Evolutionary conservation across 768 basidiomycete genomes (phyloP).

Genomic region (Leccinum truebloodii): DNA sequence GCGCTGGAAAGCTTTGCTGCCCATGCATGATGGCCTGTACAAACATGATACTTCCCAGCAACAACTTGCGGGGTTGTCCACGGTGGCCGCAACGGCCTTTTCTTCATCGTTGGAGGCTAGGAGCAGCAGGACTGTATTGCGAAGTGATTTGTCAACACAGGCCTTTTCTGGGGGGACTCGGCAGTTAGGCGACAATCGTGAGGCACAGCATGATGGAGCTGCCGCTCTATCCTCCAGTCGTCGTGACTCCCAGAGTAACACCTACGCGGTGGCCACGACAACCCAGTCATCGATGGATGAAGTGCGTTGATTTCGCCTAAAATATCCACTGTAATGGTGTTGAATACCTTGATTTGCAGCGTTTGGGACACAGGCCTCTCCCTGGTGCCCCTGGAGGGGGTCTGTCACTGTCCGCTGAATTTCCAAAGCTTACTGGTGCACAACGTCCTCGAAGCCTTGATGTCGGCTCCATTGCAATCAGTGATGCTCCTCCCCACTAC

Average conservation of each 20-base stretch:
- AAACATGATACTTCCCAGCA: slow-evolving; percentile 14
- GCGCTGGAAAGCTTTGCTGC: slow-evolving; percentile 28
- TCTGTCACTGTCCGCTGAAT: slow-evolving; percentile 15
- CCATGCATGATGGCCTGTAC: slow-evolving; percentile 16
- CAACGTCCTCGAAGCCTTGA: slow-evolving; percentile 10
- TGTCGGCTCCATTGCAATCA: slow-evolving; percentile 14
- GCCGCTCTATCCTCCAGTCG: neutral
- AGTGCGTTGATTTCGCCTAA: slow-evolving; percentile 6
- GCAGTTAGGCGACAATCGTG: too few relatives aligned
- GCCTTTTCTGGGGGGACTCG: slow-evolving; percentile 5
- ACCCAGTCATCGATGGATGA: slow-evolving; percentile 16
- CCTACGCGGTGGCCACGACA: slow-evolving; percentile 3
- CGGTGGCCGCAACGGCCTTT: slow-evolving; percentile 11
- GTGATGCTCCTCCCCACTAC: slow-evolving; percentile 28
- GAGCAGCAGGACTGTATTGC: slow-evolving; percentile 10
- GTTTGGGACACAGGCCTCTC: slow-evolving; percentile 19
- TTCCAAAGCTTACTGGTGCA: slow-evolving; percentile 11
- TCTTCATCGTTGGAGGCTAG: slow-evolving; percentile 27
- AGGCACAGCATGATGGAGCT: neutral
- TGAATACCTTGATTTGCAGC: slow-evolving; percentile 8
- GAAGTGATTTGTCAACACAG: slow-evolving; percentile 4
- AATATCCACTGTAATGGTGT: neutral
- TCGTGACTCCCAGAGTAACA: slow-evolving; percentile 17
- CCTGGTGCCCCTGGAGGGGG: slow-evolving; percentile 27
- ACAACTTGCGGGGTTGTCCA: neutral